Evolutionary conservation across 805 yeast genomes (phyloP), one percentile per base, ranked within the genome.

Genomic region (Starmerella ratchasimensis): DNA sequence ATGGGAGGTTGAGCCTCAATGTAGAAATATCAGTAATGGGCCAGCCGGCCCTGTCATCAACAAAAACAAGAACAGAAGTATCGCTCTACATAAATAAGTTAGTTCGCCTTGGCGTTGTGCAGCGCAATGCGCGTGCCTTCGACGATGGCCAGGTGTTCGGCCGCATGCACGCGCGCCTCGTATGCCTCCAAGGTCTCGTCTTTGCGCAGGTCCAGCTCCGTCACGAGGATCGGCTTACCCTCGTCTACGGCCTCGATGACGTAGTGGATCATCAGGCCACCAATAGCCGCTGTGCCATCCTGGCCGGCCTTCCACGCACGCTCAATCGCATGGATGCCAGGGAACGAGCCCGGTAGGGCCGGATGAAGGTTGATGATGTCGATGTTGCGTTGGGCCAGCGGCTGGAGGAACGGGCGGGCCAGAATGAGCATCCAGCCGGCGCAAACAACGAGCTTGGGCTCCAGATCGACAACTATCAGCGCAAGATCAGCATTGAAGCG

Each of bases 351-450:
- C 1, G 98, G 98, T 42, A 90, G 71, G 0, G 98, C 97, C 4
- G 98, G 98, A 57, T 90, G 98, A 43, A 90, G 64, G 54, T 90
- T 90, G 52, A 90, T 84, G 45, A 90, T 86, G 26, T 86, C 81
- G 21, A 84, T 68, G 1, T 68, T 63, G 3, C 67, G 72, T 2
- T 67, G 56, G 35, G 65, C 71, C 24, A 86, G 58, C 3, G 86
- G 84, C 28, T 63, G 60, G 43, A 90, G 64, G 48, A 83, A 84
- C 16, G 72, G 65, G 3, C 82, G 75, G 1, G 95, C 80, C 42
- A 90, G 65, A 41, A 90, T 90, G 36, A 90, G 69, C 86, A 90
- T 77, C 98, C 98, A 90, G 2, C 98, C 98, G 4, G 98, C 98
- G 61, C 98, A 90, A 5, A 90, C 96, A 28, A 90, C 75, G 45